Conservation (phyloP, 352 stramenopile genomes). For the Pythium chondricola region DNA sequence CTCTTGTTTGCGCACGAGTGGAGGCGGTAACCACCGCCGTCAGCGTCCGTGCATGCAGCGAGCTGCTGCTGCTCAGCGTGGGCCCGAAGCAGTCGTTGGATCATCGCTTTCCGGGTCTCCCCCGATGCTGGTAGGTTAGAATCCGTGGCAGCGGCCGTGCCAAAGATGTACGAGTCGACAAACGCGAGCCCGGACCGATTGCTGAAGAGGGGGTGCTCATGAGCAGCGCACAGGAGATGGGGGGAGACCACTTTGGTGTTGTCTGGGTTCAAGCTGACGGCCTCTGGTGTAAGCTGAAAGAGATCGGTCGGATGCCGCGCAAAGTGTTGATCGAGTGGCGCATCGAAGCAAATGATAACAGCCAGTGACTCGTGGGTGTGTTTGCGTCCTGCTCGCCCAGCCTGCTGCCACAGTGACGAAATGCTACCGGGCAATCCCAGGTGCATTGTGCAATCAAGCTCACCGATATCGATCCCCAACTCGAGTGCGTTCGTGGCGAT, state of each 20-base stretch:
- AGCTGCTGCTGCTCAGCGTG: constrained; percentile 13
- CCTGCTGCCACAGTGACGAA: constrained; percentile 95
- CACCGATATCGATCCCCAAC: constrained; percentile 94
- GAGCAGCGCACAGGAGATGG: constrained; percentile 92
- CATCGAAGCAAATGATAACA: constrained; percentile 94
- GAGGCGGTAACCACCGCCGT: constrained; percentile 39
- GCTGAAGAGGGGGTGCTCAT: constrained; percentile 88
- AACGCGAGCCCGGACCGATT: constrained; percentile 42
- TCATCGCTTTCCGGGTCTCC: background rate
- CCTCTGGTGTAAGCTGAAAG: constrained; percentile 66
- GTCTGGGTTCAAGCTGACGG: constrained; percentile 72
- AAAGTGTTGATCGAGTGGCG: constrained; percentile 92
- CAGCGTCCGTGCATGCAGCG: background rate
- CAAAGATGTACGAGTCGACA: constrained; percentile 65
- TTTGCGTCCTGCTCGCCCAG: constrained; percentile 90
- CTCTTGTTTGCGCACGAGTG: constrained; percentile 62
- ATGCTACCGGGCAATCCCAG: constrained; percentile 91
- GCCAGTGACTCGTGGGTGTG: constrained; percentile 75
- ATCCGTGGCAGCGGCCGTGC: background rate
- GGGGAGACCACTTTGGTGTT: constrained; percentile 87
- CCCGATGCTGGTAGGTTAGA: too few relatives aligned
- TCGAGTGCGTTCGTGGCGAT: constrained; percentile 96
- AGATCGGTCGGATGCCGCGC: constrained; percentile 54
- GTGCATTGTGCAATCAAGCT: constrained; percentile 95
- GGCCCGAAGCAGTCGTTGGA: background rate